These are phyloP conservation scores for Exophiala viscosa DNA, from an alignment of 2,329 filamentous ascomycete genomes.

Conservation along the genomic window DNA sequence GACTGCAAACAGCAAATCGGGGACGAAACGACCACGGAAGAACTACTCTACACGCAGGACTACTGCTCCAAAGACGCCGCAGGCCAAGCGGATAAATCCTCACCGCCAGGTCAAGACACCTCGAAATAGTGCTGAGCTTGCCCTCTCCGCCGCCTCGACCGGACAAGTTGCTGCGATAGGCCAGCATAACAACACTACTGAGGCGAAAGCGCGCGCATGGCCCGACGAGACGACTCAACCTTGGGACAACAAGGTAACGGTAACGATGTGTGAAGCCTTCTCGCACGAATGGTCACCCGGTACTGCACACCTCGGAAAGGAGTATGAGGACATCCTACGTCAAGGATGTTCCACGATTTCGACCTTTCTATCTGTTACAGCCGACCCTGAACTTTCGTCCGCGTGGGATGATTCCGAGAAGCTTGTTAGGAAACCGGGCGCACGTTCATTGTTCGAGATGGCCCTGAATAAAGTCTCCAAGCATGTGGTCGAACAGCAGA, in stretches of 20 bases:
- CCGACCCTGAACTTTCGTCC: not conserved
- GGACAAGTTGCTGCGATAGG: not conserved
- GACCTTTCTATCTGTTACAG: conserved; percentile 9
- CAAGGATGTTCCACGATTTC: conserved; percentile 4
- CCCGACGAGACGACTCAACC: too few species aligned
- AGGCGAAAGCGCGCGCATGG: too few species aligned
- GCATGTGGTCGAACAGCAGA: conserved; percentile 12
- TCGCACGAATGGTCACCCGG: not conserved
- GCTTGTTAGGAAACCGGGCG: not conserved
- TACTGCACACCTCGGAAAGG: conserved; percentile 21
- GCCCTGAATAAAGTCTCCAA: conserved; percentile 6
- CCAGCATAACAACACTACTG: not conserved
- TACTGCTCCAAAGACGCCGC: not conserved
- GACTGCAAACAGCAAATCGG: not conserved
- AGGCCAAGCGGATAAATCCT: not conserved
- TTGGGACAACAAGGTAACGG: too few species aligned
- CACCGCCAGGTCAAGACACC: not conserved
- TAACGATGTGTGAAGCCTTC: too few species aligned
- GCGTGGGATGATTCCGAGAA: not conserved
- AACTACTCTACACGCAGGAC: conserved; percentile 1
- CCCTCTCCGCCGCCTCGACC: not conserved
- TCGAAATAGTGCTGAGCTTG: not conserved
- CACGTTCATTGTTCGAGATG: conserved; percentile 10
- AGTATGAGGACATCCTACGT: conserved; percentile 15
- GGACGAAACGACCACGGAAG: not conserved